Percentiles rank a stretch among this genome's conserved stretches.
phyloP scores from a whole-genome alignment of 2,329 filamentous ascomycete genomes.

The Fusarium citri region DNA sequence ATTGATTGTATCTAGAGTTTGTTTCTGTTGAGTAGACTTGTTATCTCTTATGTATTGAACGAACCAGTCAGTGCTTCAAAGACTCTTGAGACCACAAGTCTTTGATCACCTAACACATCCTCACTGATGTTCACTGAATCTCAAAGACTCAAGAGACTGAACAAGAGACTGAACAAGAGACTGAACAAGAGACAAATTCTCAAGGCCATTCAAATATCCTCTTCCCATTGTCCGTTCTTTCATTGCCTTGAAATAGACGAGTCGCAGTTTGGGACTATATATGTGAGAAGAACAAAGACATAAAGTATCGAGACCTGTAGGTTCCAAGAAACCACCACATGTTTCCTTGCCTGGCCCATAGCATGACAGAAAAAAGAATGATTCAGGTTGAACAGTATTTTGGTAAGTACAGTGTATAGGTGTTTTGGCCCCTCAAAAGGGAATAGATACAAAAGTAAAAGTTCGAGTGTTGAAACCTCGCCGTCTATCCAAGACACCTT shows the following conservation, averaged over 20 bases:
- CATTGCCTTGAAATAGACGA: neutral
- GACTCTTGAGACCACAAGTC: neutral
- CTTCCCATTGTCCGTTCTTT: neutral
- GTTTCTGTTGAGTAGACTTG: neutral
- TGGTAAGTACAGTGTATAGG: neutral
- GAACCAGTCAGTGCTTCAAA: neutral
- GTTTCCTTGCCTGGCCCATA: neutral
- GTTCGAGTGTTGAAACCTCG: neutral
- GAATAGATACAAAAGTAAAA: neutral
- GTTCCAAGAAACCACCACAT: neutral
- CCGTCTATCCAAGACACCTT: neutral
- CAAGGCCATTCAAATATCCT: neutral
- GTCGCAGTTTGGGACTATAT: neutral
- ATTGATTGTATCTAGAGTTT: neutral
- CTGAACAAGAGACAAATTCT: neutral
- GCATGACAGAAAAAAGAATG: neutral
- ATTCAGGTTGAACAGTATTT: neutral
- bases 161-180: neutral
- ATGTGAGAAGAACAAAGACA: neutral
- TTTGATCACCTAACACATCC: neutral
- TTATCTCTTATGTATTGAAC: slow-evolving; percentile 1
- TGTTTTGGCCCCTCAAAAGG: neutral
- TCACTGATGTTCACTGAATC: neutral
- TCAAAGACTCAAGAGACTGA: neutral
- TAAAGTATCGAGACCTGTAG: neutral